Conservation (phyloP, 2,329 filamentous ascomycete species). For the Fusarium heterosporum region DNA sequence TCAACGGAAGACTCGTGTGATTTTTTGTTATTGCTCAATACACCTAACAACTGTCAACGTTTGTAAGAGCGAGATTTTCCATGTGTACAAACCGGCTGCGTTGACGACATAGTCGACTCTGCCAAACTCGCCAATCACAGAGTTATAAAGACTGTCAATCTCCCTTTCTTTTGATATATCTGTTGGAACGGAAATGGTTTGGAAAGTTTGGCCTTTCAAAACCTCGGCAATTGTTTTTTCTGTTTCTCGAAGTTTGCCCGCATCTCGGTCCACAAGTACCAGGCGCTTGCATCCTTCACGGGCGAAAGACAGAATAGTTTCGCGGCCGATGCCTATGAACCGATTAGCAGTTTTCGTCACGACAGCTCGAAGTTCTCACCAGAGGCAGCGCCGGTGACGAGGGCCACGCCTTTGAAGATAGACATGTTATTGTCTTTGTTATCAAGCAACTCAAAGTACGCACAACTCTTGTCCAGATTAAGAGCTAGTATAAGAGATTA, state of each 20-base stretch:
- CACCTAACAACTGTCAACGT: not conserved
- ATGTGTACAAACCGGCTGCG: constrained; percentile 7
- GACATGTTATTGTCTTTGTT: constrained; percentile 6
- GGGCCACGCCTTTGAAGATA: constrained; percentile 22
- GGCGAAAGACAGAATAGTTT: constrained; percentile 14
- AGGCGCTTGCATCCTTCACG: constrained; percentile 2
- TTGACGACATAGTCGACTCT: constrained; percentile 26
- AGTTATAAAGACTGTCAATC: not conserved
- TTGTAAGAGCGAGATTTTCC: not conserved
- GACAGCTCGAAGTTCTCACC: not conserved
- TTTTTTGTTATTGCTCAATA: constrained; percentile 19
- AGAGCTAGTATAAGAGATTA: not conserved
- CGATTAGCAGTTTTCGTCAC: not conserved
- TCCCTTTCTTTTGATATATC: constrained; percentile 20
- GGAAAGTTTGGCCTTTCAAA: not conserved
- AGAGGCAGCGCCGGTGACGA: constrained; percentile 23
- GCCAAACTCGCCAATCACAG: not conserved
- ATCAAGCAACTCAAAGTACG: rapidly evolving
- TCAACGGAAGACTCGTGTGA: constrained; percentile 11
- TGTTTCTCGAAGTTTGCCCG: constrained; percentile 1
- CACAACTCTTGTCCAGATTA: not conserved
- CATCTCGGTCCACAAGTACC: constrained; percentile 9
- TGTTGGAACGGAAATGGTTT: constrained; percentile 7
- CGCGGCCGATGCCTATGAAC: constrained; percentile 7
- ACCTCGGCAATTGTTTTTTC: not conserved